Base-by-base conservation (phyloP, 805 yeast genomes). In the Saccharomycopsis fermentans region DNA sequence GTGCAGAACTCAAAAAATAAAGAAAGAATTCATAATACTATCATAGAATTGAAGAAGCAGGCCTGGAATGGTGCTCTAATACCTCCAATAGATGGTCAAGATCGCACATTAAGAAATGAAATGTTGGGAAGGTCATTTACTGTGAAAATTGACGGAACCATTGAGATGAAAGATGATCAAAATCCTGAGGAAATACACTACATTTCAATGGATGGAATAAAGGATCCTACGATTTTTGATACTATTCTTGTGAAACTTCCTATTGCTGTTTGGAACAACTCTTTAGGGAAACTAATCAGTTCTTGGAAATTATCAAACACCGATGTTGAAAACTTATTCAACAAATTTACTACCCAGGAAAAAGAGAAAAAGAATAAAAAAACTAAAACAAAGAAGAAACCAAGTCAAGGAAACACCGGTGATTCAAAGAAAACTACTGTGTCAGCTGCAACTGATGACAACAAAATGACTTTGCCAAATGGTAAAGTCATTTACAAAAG, bases 1-100 rank as follows among this genome's bases (percentile, higher is more conserved):
- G 75, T 86, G 55, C 81, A 78, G 66, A 73, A 81, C 61, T 70
- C 66, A 26, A 85, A 84, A 59, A 83, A 86, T 63, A 75, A 77
- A 55, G 79, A 78, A 60, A 76, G 88, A 59, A 73, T 87, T n/a
- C 74, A 70, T 5, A 65, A 68, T 1, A 74, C 86, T 65, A 74
- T 83, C 57, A 69, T 72, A 6, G 80, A 80, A 54, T 70, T 86
- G 52, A 82, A 76, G 63, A 67, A 68, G 1, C 77, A 74, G 59
- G 85, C 87, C 14, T 81, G 86, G 80, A 80, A 81, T 17, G 50
- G 50, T 19, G 75, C 76, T 34, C 78, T 81, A 0, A 56, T 65
- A n/a, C 56, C 75, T 1, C 79, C 81, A 9, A 75, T 83, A 2
- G 75, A 78, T 29, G 83, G 80, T 52, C 67, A 65, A 47, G 64